A percentile compares a stretch with the other conserved stretches of the same genome.
phyloP scores from a whole-genome alignment of 805 yeast genomes.

The Pichia rugopelliculosa region DNA sequence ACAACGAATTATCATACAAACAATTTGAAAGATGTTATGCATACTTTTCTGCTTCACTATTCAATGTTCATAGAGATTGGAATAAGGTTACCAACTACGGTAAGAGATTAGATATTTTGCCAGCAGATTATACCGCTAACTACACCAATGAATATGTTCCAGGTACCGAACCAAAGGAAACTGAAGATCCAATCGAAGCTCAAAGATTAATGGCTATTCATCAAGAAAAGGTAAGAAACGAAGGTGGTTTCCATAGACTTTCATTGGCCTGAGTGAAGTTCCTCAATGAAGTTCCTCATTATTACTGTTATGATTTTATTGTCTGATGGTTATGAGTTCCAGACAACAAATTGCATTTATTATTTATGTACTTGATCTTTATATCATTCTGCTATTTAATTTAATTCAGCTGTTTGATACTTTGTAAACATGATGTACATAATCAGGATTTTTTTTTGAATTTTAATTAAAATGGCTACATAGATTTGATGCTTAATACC shows the following conservation, averaged over 20 bases:
- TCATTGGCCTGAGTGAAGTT: not conserved
- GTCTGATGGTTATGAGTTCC: not conserved
- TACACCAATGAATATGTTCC: slow-evolving; percentile 43
- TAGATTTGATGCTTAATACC: too few species aligned
- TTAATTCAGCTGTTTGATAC: too few species aligned
- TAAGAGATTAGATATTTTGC: slow-evolving; percentile 45
- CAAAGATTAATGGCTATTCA: slow-evolving; percentile 35
- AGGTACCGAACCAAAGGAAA: slow-evolving; percentile 45
- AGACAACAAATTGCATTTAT: not conserved
- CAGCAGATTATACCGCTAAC: slow-evolving; percentile 41
- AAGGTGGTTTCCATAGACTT: not conserved
- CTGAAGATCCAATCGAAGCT: slow-evolving; percentile 38
- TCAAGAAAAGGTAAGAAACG: slow-evolving; percentile 8
- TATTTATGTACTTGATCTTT: not conserved
- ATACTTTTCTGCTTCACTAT: slow-evolving; percentile 44
- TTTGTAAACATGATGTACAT: too few species aligned
- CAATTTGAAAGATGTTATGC: slow-evolving; percentile 50
- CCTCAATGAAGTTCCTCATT: too few species aligned
- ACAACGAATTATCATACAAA: slow-evolving; percentile 29
- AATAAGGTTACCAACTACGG: slow-evolving; percentile 48
- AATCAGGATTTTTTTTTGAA: too few species aligned
- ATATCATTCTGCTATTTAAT: too few species aligned
- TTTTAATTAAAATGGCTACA: too few species aligned
- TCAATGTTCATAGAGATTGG: slow-evolving; percentile 52
- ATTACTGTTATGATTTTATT: not conserved